phyloP scores from a whole-genome alignment of 2,329 filamentous ascomycete species.

The Colletotrichum sp. region DNA sequence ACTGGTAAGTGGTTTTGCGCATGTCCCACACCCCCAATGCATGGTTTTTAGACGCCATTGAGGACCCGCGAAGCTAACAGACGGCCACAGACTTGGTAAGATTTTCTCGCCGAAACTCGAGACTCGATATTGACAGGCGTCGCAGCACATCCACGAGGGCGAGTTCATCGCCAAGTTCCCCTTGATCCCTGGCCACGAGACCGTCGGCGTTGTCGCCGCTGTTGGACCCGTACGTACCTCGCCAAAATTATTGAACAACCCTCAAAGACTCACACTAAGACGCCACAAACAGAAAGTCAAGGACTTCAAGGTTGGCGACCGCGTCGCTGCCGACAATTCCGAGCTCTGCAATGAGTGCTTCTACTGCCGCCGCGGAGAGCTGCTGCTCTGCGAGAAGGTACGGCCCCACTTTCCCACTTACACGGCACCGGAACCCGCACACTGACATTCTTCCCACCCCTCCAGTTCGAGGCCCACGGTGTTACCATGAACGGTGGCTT shows the following conservation, averaged over 20 bases:
- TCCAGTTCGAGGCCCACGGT: slow-evolving; percentile 67
- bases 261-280: not conserved
- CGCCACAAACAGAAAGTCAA: slow-evolving; percentile 52
- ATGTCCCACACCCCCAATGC: not conserved
- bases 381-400: slow-evolving; percentile 69
- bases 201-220: slow-evolving; percentile 67
- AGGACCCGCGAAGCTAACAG: not conserved
- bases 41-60: not conserved
- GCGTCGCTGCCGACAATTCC: slow-evolving; percentile 68
- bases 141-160: slow-evolving; percentile 67
- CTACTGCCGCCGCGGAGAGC: slow-evolving; percentile 73
- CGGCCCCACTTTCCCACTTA: slow-evolving; percentile 4
- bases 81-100: slow-evolving; percentile 41
- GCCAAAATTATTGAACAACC: not conserved
- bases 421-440: not conserved
- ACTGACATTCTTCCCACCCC: not conserved
- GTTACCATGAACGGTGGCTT: slow-evolving; percentile 75
- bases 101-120: not conserved
- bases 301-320: slow-evolving; percentile 65
- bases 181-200: slow-evolving; percentile 72
- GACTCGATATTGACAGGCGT: slow-evolving; percentile 15
- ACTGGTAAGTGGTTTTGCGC: slow-evolving; percentile 45
- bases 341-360: slow-evolving; percentile 76
- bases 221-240: slow-evolving; percentile 45
- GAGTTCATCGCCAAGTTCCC: slow-evolving; percentile 71